Conservation (phyloP, 768 basidiomycete genomes). For the Trametes sanguinea region DNA sequence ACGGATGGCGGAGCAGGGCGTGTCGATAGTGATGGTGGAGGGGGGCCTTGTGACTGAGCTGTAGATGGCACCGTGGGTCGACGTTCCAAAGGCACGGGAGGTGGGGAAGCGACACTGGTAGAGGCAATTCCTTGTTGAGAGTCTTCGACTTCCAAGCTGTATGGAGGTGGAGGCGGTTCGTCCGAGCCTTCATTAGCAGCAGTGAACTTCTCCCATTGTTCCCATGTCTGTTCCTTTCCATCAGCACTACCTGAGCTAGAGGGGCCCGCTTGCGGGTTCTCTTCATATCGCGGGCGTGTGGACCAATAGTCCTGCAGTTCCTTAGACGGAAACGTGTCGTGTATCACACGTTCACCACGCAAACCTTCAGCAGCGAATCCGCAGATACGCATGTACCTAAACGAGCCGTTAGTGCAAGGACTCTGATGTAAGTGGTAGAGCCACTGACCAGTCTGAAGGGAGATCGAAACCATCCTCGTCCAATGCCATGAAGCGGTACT, state of each 20-base stretch:
- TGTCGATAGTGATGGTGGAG: conserved; percentile 1
- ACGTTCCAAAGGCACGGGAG: conserved; percentile 11
- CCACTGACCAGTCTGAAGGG: conserved; percentile 74
- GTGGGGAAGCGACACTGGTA: conserved; percentile 1
- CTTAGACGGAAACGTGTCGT: conserved; percentile 66
- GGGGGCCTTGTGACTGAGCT: conserved; percentile 7
- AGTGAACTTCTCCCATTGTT: conserved; percentile 47
- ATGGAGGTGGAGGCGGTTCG: conserved; percentile 69
- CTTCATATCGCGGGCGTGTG: conserved; percentile 58
- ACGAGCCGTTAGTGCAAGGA: conserved; percentile 2
- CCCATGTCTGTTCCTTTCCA: conserved; percentile 34
- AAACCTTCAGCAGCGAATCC: conserved; percentile 72
- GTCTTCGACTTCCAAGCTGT: conserved; percentile 54
- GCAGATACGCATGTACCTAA: conserved; percentile 76
- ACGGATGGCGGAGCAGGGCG: conserved; percentile 16
- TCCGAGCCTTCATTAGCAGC: conserved; percentile 42
- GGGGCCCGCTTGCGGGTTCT: conserved; percentile 7
- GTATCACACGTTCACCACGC: conserved; percentile 61
- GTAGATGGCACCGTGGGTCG: background rate
- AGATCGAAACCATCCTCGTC: conserved; percentile 79
- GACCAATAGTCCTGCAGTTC: conserved; percentile 79
- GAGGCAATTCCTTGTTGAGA: background rate
- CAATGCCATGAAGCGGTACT: conserved; percentile 65
- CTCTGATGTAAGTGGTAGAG: background rate
- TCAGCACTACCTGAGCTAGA: conserved; percentile 1